Base-by-base conservation (phyloP, 164 flowering plant genomes). In the Vitis labrusca region DNA sequence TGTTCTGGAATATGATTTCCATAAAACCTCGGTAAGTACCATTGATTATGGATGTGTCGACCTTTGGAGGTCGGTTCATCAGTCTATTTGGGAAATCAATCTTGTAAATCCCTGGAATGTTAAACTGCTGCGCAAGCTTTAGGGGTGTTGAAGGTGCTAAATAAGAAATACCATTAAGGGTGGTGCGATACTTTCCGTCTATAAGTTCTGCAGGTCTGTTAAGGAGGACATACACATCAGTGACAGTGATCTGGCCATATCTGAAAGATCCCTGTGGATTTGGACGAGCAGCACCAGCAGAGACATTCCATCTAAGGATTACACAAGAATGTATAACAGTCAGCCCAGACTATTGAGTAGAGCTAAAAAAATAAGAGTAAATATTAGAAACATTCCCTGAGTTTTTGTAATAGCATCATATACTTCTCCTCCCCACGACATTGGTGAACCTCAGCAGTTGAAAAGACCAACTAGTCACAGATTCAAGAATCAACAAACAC, bases 261-360 rank as follows among this genome's bases (percentile, higher is more conserved):
- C 71, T 89, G 79, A 94, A 94, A 67, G 98, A 94, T 55, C 98
- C 98, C 63, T 94, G 98, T 11, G 98, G 97, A 75, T 94, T 94
- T 63, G 98, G 97, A 54, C 98, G 97, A 76, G 98, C 98, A 78
- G 92, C 98, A 75, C 98, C 85, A 61, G 98, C 97, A 70, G 98
- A 82, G 72, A 90, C 85, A 79, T 94, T 94, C 97, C 87, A 86
- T 78, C 98, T 94, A 74, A 32, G 77, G 49, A 70, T 63, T 60
- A 12, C 65, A 72, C 55, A 64, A 50, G 27, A 67, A 4, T 50
- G 59, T 56, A 54, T 17, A 70, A 32, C 0, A 51, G 61, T 9
- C 10, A 23, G 61, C n/a, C 10, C 10, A 58, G 23, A 3, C 61
- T 6, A 37, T 23, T 37, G 44, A 37, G 44, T 37, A 23, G 44